These are phyloP conservation scores for Trichoderma koningiopsis DNA, from an alignment of 2,329 filamentous ascomycete species.

Conservation along the genomic window DNA sequence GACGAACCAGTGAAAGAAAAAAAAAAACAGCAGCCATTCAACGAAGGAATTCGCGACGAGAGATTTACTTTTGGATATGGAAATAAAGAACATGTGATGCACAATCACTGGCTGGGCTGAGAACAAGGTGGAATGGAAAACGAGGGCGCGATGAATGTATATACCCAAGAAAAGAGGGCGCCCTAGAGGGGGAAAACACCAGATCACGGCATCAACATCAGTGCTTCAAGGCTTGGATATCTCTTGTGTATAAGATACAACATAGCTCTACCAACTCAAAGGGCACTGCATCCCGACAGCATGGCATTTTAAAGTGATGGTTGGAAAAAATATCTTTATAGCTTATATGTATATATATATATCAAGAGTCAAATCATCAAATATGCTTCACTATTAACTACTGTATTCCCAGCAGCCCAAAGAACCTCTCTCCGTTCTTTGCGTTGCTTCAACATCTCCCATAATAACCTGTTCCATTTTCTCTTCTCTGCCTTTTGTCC, in stretches of 20 bases:
- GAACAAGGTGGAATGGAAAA: not conserved
- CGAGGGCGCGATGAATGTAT: not conserved
- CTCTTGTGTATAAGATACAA: not conserved
- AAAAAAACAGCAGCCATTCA: not conserved
- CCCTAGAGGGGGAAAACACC: not conserved
- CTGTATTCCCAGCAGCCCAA: conserved; percentile 16
- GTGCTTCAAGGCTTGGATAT: not conserved
- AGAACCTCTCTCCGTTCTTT: not conserved
- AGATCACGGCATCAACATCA: not conserved
- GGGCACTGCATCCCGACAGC: not conserved
- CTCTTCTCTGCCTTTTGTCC: not conserved
- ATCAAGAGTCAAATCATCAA: conserved; percentile 12
- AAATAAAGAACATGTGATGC: not conserved
- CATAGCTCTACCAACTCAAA: not conserved
- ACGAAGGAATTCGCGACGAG: not conserved
- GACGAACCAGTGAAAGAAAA: conserved; percentile 28
- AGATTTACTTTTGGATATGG: not conserved
- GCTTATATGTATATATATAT: conserved; percentile 18
- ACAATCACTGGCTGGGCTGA: not conserved
- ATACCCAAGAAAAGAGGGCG: not conserved
- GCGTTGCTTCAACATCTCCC: not conserved
- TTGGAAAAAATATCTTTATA: conserved; percentile 8
- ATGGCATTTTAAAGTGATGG: not conserved
- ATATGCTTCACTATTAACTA: conserved; percentile 20
- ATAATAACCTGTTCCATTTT: not conserved